These are phyloP conservation scores for Kockiozyma suomiensis DNA, from an alignment of 805 yeast species.

Conservation along the genomic window DNA sequence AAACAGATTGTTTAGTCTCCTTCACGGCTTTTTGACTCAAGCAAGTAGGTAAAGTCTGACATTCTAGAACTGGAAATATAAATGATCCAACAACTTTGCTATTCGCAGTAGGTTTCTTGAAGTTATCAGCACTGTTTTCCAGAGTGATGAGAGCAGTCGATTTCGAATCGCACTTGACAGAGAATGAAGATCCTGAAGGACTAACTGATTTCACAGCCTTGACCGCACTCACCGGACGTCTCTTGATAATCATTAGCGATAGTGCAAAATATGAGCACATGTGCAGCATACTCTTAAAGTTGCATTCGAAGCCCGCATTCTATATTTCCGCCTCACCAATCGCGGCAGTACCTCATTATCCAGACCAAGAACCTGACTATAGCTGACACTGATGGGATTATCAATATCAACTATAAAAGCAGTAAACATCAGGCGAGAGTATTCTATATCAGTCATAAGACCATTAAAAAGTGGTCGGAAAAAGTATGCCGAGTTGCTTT, in stretches of 20 bases:
- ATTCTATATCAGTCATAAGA: neutral
- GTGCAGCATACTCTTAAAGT: neutral
- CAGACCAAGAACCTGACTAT: neutral
- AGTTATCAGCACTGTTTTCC: neutral
- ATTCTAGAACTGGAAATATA: slow-evolving; percentile 1
- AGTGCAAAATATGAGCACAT: no score
- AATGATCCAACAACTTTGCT: neutral
- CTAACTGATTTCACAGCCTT: no score
- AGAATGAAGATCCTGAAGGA: neutral
- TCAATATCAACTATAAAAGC: slow-evolving; percentile 8
- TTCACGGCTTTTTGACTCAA: neutral
- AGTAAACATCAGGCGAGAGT: neutral
- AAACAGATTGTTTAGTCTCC: neutral
- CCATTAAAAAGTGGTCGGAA: slow-evolving; percentile 4
- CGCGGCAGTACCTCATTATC: neutral
- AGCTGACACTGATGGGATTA: neutral
- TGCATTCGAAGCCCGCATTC: slow-evolving; percentile 1
- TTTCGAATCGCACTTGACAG: neutral
- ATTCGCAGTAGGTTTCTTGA: neutral
- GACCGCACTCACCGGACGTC: no score
- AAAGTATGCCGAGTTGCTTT: slow-evolving; percentile 1
- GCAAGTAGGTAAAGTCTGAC: neutral
- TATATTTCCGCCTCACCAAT: slow-evolving; percentile 1
- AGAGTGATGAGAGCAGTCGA: no score
- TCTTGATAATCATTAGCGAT: no score